phyloP scores from a whole-genome alignment of 495 filamentous ascomycete species.

The Talaromyces trachyspermus region DNA sequence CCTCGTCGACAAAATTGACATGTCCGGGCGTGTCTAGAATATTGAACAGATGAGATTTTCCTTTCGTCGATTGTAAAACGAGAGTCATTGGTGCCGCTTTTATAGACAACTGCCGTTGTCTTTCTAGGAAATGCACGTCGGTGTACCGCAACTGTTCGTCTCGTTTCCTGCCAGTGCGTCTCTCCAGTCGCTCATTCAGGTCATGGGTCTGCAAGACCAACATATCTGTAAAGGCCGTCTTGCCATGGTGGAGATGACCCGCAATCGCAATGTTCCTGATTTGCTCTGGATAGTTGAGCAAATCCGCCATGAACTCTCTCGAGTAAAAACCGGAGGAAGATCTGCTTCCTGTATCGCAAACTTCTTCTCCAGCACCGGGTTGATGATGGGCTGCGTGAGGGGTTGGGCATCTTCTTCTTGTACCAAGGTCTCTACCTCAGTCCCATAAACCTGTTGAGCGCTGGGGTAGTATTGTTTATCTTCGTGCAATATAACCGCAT shows the following conservation, averaged over 20 bases:
- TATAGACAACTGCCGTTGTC: slow-evolving; percentile 85
- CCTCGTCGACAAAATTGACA: slow-evolving; percentile 96
- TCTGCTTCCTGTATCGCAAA: slow-evolving; percentile 89
- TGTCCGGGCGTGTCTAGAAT: slow-evolving; percentile 95
- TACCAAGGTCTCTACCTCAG: slow-evolving; percentile 89
- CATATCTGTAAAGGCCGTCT: slow-evolving; percentile 98
- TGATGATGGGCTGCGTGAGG: slow-evolving; percentile 85
- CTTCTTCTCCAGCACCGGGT: slow-evolving; percentile 88
- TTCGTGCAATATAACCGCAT: slow-evolving; percentile 93
- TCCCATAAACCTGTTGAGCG: slow-evolving; percentile 88
- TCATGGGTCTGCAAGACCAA: slow-evolving; percentile 91
- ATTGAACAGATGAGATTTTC: slow-evolving; percentile 95
- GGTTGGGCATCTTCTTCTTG: slow-evolving; percentile 97
- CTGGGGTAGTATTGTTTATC: slow-evolving; percentile 99
- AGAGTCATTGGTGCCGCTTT: slow-evolving; percentile 94
- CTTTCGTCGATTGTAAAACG: slow-evolving; percentile 75
- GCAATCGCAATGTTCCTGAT: slow-evolving; percentile 86
- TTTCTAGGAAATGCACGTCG: slow-evolving; percentile 80
- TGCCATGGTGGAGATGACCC: slow-evolving; percentile 93
- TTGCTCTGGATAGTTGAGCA: slow-evolving; percentile 93
- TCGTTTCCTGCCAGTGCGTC: slow-evolving; percentile 67
- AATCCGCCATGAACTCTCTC: slow-evolving; percentile 86
- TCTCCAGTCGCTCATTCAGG: slow-evolving; percentile 66
- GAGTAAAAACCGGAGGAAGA: slow-evolving; percentile 81
- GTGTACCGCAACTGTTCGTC: slow-evolving; percentile 94